Evolutionary conservation across 1,284 basidiomycete species (phyloP).

Genomic region (Cryptococcus sp.): DNA sequence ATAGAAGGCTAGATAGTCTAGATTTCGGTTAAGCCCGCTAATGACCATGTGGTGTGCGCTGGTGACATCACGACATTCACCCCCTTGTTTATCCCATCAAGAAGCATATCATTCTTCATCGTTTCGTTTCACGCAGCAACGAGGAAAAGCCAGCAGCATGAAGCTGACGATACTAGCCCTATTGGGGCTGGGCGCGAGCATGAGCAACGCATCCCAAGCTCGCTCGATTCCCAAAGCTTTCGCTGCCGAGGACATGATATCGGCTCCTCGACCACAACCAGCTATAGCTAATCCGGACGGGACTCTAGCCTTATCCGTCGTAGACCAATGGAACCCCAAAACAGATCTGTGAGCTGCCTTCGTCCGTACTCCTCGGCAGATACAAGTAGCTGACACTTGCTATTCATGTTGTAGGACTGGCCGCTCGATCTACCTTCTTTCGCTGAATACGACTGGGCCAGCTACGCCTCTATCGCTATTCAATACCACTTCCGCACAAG

Average conservation of each 20-base stretch:
- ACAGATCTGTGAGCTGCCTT: conserved; percentile 65
- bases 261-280: conserved; percentile 67
- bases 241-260: conserved; percentile 61
- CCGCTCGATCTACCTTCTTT: conserved; percentile 63
- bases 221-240: conserved; percentile 1
- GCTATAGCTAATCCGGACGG: conserved; percentile 68
- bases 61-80: no score
- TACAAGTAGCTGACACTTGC: background rate
- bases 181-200: no score
- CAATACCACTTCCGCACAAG: conserved; percentile 19
- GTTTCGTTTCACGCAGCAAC: no score
- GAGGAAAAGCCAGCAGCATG: no score
- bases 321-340: conserved; percentile 68
- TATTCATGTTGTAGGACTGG: conserved; percentile 60
- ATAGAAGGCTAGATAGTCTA: no score
- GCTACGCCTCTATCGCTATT: conserved; percentile 27
- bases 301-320: conserved; percentile 66
- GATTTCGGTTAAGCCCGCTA: no score
- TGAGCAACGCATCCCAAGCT: no score
- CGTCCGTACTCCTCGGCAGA: background rate
- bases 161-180: no score
- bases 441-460: conserved; percentile 34
- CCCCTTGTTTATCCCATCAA: no score
- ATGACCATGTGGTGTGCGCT: no score
- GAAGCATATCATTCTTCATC: no score